These are phyloP conservation scores for Corrigiola litoralis DNA, from an alignment of 179 eudicot genomes.

Conservation along the genomic window DNA sequence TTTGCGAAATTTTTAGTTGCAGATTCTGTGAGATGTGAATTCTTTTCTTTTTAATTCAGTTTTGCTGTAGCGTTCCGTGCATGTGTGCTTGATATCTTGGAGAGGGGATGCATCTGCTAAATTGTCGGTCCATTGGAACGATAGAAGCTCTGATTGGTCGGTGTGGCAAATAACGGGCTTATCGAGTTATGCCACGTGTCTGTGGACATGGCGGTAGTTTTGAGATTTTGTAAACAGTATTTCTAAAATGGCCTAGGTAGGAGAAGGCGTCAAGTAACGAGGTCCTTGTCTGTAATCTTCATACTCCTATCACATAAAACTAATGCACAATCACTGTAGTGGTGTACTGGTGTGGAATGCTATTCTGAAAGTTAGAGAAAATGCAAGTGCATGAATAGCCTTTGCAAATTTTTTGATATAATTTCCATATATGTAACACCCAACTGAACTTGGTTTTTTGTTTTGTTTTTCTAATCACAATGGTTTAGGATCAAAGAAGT, in stretches of 20 bases:
- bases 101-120: conserved; percentile 20
- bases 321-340: too few species aligned
- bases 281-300: not conserved
- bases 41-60: not conserved
- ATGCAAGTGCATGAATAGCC: too few species aligned
- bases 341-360: too few species aligned
- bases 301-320: too few species aligned
- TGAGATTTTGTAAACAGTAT: conserved; percentile 8
- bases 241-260: conserved; percentile 19
- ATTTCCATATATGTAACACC: not conserved
- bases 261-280: conserved; percentile 26
- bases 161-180: conserved; percentile 8
- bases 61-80: not conserved
- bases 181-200: conserved; percentile 20
- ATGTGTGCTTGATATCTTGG: conserved; percentile 12
- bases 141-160: conserved; percentile 15
- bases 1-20: conserved; percentile 7
- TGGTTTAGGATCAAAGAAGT: conserved; percentile 47
- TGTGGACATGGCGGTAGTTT: not conserved
- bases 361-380: too few species aligned
- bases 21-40: not conserved
- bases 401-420: not conserved
- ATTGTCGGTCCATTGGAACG: conserved; percentile 16
- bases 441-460: too few species aligned
- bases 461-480: not conserved